phyloP scores from a whole-genome alignment of 2,329 filamentous ascomycete genomes.

The Diplodia scrobiculata region DNA sequence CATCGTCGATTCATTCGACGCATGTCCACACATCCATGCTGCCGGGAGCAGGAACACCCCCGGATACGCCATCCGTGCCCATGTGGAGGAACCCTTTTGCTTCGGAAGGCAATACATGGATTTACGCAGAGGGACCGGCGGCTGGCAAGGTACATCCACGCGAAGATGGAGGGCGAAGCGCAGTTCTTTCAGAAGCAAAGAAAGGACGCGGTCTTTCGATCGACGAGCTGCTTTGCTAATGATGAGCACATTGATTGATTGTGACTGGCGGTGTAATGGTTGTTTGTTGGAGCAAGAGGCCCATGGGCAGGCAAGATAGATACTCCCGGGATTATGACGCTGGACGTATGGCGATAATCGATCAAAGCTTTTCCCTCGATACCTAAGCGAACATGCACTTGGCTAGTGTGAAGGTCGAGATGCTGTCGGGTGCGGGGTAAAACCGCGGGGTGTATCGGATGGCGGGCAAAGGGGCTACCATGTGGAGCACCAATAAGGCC shows the following conservation, averaged over 20 bases:
- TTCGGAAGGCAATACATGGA: slow-evolving; percentile 1
- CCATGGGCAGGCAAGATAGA: not conserved
- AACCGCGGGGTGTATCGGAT: not conserved
- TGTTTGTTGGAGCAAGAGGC: not conserved
- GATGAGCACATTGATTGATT: no score
- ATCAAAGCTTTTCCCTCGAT: not conserved
- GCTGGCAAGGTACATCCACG: not conserved
- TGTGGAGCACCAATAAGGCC: not conserved
- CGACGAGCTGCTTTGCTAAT: slow-evolving; percentile 14
- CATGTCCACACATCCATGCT: not conserved
- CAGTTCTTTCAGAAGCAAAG: not conserved
- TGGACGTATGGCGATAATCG: not conserved
- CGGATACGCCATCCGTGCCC: not conserved
- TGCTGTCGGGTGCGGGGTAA: not conserved
- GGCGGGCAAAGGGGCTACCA: not conserved
- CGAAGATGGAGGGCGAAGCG: not conserved
- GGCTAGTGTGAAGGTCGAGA: not conserved
- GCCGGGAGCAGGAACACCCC: slow-evolving; percentile 15
- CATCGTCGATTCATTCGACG: not conserved
- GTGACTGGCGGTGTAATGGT: not conserved
- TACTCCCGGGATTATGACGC: not conserved
- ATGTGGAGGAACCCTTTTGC: slow-evolving; percentile 15
- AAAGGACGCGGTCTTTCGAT: slow-evolving; percentile 17
- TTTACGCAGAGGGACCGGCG: not conserved
- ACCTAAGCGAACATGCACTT: not conserved